Evolutionary conservation across 2,329 filamentous ascomycete genomes (phyloP), one percentile per base, ranked within the genome.

Genomic region (Trichoderma polysporum): DNA sequence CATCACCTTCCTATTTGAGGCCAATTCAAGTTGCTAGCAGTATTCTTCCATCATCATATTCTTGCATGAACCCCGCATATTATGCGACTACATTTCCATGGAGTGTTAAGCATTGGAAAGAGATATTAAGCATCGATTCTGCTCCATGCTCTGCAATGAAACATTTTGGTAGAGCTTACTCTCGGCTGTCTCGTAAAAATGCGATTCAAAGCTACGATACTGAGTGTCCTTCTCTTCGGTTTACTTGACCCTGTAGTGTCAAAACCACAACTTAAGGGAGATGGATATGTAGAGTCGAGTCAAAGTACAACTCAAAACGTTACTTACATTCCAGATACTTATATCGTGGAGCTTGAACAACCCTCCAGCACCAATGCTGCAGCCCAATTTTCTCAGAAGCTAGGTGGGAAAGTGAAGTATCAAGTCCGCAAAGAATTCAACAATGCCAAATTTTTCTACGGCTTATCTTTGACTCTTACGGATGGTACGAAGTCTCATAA

Each of bases 341-440:
- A 49, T 25, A 35, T 49, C 4, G 57, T 60, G 17, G 41, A 60
- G 29, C 79, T 0, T 17, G 49, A 63, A 7, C 22, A 39, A 8
- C 10, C 49, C 10, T 41, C 60, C 10, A 31, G 31, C 13, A 41
- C 37, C 7, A 35, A 33, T 25, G 33, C 60, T n/a, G 35, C 47
- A n/a, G 3, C 60, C 13, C 60, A 15, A 7, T 63, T 63, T 35
- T 17, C 49, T 33, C 49, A 63, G 49, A 41, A 45, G 15, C 60
- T 22, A 15, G 35, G 49, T 4, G 49, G 61, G 8, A 27, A 27
- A 15, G 13, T 56, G 2, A 31, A 53, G 13, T 64, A 56, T 7
- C 49, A 29, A 56, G 27, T 64, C 27, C 37, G 61, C 29, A 64
- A 56, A 10, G 50, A 49, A 13, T 57, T 56, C 29, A 57, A 37